A percentile compares a stretch with the other conserved stretches of the same genome.
Evolutionary conservation across 164 flowering plant genomes (phyloP).

Genomic region (Berberis vulgaris): DNA sequence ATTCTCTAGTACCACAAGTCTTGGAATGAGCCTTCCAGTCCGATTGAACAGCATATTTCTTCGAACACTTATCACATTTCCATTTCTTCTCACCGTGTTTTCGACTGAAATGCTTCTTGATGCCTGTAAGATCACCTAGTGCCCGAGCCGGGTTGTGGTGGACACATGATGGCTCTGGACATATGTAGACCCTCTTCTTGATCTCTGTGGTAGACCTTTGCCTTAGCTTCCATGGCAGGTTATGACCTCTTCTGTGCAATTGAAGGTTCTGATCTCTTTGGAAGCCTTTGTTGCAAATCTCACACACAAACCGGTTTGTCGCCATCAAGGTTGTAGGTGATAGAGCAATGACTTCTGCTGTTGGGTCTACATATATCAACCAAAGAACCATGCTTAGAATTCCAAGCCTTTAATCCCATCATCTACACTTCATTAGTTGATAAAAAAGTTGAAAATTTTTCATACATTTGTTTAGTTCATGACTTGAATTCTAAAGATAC

Average conservation of each 20-base stretch:
- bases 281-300: conserved; percentile 2
- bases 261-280: background rate
- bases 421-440: background rate
- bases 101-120: conserved; percentile 7
- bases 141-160: conserved; percentile 6
- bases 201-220: conserved; percentile 1
- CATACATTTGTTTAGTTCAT: too few relatives aligned
- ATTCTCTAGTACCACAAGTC: conserved; percentile 7
- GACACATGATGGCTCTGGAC: conserved; percentile 1
- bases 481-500: too few relatives aligned
- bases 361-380: background rate
- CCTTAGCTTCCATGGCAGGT: conserved; percentile 8
- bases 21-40: conserved; percentile 10
- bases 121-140: conserved; percentile 6
- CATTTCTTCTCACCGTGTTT: conserved; percentile 7
- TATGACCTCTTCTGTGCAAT: conserved; percentile 5
- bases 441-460: too few relatives aligned
- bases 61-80: conserved; percentile 6
- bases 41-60: conserved; percentile 4
- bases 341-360: background rate
- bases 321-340: background rate
- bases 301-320: background rate
- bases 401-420: background rate
- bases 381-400: background rate
- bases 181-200: conserved; percentile 6